Evolutionary conservation across 2,329 filamentous ascomycete species (phyloP).

Genomic region (Septoria linicola): DNA sequence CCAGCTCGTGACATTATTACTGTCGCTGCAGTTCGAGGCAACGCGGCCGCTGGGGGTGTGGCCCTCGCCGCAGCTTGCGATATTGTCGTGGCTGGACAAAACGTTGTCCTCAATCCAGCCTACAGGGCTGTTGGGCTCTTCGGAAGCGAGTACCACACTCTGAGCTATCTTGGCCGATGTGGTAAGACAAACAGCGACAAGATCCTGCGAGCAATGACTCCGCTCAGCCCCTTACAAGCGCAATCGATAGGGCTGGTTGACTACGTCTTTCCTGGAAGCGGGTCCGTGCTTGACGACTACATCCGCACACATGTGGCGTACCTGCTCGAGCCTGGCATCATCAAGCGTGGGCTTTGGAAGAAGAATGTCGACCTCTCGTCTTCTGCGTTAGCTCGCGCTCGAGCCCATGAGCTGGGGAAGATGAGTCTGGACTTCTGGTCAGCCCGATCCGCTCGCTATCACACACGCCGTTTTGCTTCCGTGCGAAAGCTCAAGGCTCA

Average conservation of each 20-base stretch:
- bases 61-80: constrained; percentile 43
- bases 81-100: constrained; percentile 41
- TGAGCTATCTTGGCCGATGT: constrained; percentile 44
- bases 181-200: constrained; percentile 36
- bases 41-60: constrained; percentile 47
- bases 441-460: constrained; percentile 40
- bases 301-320: constrained; percentile 40
- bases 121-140: constrained; percentile 41
- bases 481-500: constrained; percentile 44
- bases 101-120: constrained; percentile 46
- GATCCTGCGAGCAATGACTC: constrained; percentile 42
- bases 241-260: constrained; percentile 43
- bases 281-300: constrained; percentile 38
- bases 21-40: constrained; percentile 43
- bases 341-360: constrained; percentile 39
- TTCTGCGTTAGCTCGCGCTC: constrained; percentile 36
- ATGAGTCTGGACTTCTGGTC: constrained; percentile 49
- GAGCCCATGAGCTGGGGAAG: constrained; percentile 43
- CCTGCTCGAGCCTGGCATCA: constrained; percentile 32
- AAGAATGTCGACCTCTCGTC: constrained; percentile 37
- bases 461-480: constrained; percentile 43
- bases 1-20: constrained; percentile 40
- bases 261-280: constrained; percentile 40
- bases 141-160: constrained; percentile 46
- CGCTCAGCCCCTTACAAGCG: constrained; percentile 43